A percentile compares a stretch with the other conserved stretches of the same genome.
Conservation (phyloP, 306 rosid genomes). For the Potentilla sterilis region DNA sequence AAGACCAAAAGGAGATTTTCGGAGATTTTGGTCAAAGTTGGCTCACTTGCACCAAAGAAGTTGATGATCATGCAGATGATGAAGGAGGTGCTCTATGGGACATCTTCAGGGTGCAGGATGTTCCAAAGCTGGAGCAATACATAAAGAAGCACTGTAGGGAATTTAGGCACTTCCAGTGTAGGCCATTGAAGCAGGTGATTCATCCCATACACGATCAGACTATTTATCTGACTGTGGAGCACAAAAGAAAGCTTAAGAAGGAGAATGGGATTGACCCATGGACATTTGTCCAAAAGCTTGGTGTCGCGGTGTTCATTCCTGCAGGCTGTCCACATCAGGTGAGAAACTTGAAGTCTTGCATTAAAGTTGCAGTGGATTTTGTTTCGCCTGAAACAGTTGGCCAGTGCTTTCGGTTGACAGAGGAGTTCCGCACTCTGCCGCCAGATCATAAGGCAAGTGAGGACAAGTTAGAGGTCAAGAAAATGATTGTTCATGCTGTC, state of each 20-base stretch:
- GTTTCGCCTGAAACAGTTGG: constrained; percentile 80
- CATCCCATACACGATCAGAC: constrained; percentile 75
- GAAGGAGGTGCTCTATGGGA: constrained; percentile 85
- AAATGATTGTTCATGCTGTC: constrained; percentile 59
- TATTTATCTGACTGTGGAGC: constrained; percentile 57
- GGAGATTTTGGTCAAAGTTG: background rate
- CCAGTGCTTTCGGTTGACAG: constrained; percentile 68
- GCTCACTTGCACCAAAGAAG: background rate
- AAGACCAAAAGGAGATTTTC: constrained; percentile 52
- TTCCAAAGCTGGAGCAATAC: constrained; percentile 67
- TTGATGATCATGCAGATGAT: too few species aligned
- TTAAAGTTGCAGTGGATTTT: constrained; percentile 78
- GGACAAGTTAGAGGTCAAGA: constrained; percentile 84
- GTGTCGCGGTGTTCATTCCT: constrained; percentile 51
- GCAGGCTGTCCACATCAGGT: constrained; percentile 61
- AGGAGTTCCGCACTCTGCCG: constrained; percentile 77
- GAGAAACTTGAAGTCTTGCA: constrained; percentile 62
- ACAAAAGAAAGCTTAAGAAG: constrained; percentile 71
- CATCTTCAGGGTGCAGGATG: constrained; percentile 80
- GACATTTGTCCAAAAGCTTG: constrained; percentile 50
- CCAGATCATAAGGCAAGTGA: constrained; percentile 53
- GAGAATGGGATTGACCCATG: constrained; percentile 59
- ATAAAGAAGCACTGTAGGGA: constrained; percentile 60
- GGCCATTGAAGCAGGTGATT: constrained; percentile 56
- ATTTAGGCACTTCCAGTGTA: constrained; percentile 62